These are phyloP conservation scores for Phytopythium kandeliae DNA, from an alignment of 352 stramenopile genomes.

Conservation along the genomic window DNA sequence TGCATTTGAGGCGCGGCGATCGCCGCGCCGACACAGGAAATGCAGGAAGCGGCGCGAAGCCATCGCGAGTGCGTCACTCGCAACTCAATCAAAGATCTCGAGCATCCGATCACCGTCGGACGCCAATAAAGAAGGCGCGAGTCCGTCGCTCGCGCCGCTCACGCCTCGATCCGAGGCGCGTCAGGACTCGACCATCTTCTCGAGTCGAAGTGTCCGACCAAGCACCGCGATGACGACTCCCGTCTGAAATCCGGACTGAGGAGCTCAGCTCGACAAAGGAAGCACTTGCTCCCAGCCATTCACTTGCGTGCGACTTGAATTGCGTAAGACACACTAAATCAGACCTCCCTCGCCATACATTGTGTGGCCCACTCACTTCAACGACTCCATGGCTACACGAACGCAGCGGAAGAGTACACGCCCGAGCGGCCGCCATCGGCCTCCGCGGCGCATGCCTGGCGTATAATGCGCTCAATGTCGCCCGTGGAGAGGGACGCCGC, in stretches of 20 bases:
- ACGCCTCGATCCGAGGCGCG: background rate
- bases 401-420: background rate
- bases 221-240: too few relatives aligned
- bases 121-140: too few relatives aligned
- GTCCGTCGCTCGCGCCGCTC: too few relatives aligned
- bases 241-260: too few relatives aligned
- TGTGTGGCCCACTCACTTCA: background rate
- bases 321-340: background rate
- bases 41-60: too few relatives aligned
- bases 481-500: conserved; percentile 18
- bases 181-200: too few relatives aligned
- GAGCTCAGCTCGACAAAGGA: too few relatives aligned
- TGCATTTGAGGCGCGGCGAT: background rate
- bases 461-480: conserved; percentile 23
- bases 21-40: too few relatives aligned
- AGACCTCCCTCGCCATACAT: background rate
- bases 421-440: background rate
- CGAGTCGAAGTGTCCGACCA: too few relatives aligned
- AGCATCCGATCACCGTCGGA: too few relatives aligned
- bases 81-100: too few relatives aligned
- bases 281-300: conserved; percentile 1
- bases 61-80: too few relatives aligned
- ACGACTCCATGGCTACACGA: background rate
- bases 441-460: conserved; percentile 18
- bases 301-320: background rate